Evolutionary conservation across 2,329 filamentous ascomycete genomes (phyloP).

Genomic region (Fusarium sp.): DNA sequence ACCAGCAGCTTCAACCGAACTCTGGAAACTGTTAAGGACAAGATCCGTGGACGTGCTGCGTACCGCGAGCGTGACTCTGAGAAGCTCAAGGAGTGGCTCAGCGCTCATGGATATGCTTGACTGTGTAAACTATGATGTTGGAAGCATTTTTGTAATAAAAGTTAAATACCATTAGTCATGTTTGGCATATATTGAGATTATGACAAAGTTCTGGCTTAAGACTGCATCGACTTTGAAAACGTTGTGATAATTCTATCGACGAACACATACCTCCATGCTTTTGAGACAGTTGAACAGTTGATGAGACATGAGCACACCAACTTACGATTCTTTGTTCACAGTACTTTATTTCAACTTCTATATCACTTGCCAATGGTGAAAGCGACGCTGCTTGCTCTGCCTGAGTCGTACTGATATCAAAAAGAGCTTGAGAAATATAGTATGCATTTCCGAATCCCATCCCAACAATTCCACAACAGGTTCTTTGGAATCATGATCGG

Average conservation of each 20-base stretch:
- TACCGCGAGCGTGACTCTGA: slow-evolving; percentile 84
- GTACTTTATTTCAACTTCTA: too few species aligned
- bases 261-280: background rate
- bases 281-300: fast-evolving
- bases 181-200: background rate
- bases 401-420: too few species aligned
- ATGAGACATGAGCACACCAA: fast-evolving
- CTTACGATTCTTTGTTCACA: background rate
- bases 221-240: background rate
- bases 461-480: slow-evolving; percentile 3
- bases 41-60: slow-evolving; percentile 82
- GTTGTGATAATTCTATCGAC: background rate
- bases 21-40: slow-evolving; percentile 86
- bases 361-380: background rate
- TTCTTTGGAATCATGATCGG: slow-evolving; percentile 1
- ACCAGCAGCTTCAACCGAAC: slow-evolving; percentile 88
- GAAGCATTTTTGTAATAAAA: slow-evolving; percentile 16
- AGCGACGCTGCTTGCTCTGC: fast-evolving
- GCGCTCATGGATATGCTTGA: slow-evolving; percentile 60
- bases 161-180: slow-evolving; percentile 8
- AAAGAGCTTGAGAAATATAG: background rate
- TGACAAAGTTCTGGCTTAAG: background rate
- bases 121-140: slow-evolving; percentile 47
- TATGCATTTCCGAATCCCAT: fast-evolving
- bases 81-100: slow-evolving; percentile 83